These are phyloP conservation scores for Sclerotinia borealis DNA, from an alignment of 2,329 filamentous ascomycete species.

Conservation along the genomic window DNA sequence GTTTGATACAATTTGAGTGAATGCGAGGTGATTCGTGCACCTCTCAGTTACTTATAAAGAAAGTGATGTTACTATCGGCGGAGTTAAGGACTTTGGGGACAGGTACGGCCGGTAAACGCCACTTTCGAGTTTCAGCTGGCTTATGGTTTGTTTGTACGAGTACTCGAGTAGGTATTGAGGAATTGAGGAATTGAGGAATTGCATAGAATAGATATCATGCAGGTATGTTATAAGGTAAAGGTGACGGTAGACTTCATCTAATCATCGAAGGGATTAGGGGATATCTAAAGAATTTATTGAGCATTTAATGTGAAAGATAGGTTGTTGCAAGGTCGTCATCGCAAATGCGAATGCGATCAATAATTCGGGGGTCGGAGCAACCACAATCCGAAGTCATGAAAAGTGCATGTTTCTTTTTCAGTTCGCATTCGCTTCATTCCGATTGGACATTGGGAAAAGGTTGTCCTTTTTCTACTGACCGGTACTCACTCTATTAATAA, in stretches of 20 bases:
- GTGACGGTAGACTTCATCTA: too few relatives aligned
- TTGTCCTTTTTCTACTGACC: neutral
- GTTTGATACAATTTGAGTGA: conserved; percentile 34
- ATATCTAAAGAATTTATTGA: neutral
- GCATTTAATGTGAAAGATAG: neutral
- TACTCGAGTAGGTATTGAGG: too few relatives aligned
- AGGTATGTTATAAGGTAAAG: neutral
- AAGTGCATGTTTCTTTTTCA: neutral
- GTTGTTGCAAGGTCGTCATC: neutral
- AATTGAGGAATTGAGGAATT: too few relatives aligned
- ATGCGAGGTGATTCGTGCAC: conserved; percentile 21
- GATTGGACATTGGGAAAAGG: too few relatives aligned
- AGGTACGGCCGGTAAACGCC: neutral
- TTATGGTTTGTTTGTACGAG: too few relatives aligned
- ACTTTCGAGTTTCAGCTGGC: neutral
- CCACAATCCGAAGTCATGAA: neutral
- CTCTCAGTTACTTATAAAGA: conserved; percentile 19
- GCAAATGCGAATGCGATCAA: neutral
- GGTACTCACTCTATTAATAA: too few relatives aligned
- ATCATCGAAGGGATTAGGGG: neutral
- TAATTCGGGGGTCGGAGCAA: neutral
- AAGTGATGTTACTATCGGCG: conserved; percentile 12
- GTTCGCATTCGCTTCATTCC: neutral
- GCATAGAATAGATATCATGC: neutral
- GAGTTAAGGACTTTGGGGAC: conserved; percentile 3